These are phyloP conservation scores for Fusarium nisikadoi DNA, from an alignment of 2,329 filamentous ascomycete species.

Conservation along the genomic window DNA sequence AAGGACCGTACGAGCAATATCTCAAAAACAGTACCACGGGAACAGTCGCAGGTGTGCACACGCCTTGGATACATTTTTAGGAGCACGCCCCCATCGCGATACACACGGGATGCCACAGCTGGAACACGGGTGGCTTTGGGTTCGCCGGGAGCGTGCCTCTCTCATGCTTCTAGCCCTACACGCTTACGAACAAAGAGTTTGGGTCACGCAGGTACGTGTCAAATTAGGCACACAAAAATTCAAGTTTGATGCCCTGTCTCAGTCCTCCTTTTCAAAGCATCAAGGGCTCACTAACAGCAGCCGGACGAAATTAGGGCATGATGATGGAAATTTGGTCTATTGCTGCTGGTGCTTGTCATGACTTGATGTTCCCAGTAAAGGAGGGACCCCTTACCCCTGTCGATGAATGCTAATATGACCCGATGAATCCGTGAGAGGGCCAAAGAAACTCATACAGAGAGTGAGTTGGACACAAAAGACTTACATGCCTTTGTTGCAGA, in stretches of 20 bases:
- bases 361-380: slow-evolving; percentile 31
- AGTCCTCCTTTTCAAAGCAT: slow-evolving; percentile 30
- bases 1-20: slow-evolving; percentile 33
- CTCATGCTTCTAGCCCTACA: slow-evolving; percentile 37
- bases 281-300: slow-evolving; percentile 25
- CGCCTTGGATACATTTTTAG: slow-evolving; percentile 23
- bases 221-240: slow-evolving; percentile 36
- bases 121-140: slow-evolving; percentile 34
- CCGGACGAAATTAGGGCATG: slow-evolving; percentile 31
- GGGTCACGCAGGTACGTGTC: slow-evolving; percentile 28
- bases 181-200: slow-evolving; percentile 24
- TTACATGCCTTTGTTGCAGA: not conserved
- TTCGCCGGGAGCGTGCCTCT: slow-evolving; percentile 28
- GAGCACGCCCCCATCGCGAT: slow-evolving; percentile 36
- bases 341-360: slow-evolving; percentile 26
- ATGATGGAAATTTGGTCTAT: slow-evolving; percentile 40
- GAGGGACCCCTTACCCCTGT: slow-evolving; percentile 30
- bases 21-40: slow-evolving; percentile 39
- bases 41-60: slow-evolving; percentile 23
- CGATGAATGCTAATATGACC: slow-evolving; percentile 20
- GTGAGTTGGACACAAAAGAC: slow-evolving; percentile 26
- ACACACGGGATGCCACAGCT: slow-evolving; percentile 30
- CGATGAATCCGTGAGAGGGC: slow-evolving; percentile 22
- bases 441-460: slow-evolving; percentile 20
- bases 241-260: slow-evolving; percentile 33